Evolutionary conservation across 2,329 filamentous ascomycete species (phyloP).

Genomic region (Cladosporium sp.): DNA sequence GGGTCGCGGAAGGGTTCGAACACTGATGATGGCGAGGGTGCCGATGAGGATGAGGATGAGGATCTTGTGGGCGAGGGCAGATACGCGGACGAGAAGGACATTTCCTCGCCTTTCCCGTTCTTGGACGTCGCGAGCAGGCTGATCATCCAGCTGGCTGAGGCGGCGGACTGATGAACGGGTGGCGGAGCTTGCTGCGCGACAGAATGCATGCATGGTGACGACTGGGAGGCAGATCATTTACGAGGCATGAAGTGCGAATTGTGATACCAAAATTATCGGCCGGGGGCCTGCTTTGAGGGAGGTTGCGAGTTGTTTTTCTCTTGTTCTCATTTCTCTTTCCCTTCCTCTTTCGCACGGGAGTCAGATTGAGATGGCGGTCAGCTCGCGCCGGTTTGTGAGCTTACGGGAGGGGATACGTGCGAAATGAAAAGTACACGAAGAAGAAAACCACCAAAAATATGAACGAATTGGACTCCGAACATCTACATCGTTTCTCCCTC

Average conservation of each 20-base stretch:
- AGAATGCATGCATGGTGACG: not conserved
- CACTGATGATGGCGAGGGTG: slow-evolving; percentile 28
- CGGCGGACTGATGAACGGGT: slow-evolving; percentile 47
- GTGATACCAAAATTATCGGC: slow-evolving; percentile 1
- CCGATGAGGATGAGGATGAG: slow-evolving; percentile 15
- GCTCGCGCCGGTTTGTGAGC: slow-evolving; percentile 4
- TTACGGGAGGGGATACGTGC: too few relatives aligned
- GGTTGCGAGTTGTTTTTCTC: not conserved
- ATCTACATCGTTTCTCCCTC: too few relatives aligned
- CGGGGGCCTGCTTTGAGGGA: not conserved
- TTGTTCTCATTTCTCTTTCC: not conserved
- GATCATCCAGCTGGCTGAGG: slow-evolving; percentile 87
- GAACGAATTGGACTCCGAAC: not conserved
- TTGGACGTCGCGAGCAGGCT: slow-evolving; percentile 86
- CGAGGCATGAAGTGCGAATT: slow-evolving; percentile 4
- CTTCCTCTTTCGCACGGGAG: not conserved
- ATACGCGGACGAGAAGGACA: slow-evolving; percentile 77
- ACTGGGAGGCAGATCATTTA: not conserved
- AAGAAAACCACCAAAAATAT: not conserved
- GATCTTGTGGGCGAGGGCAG: slow-evolving; percentile 41
- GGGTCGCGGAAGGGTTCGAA: slow-evolving; percentile 15
- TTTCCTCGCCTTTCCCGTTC: slow-evolving; percentile 92
- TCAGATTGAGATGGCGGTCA: not conserved
- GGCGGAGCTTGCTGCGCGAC: not conserved
- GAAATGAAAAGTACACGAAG: too few relatives aligned